Evolutionary conservation across 768 basidiomycete genomes (phyloP).

Genomic region (Psilocybe azurescens): DNA sequence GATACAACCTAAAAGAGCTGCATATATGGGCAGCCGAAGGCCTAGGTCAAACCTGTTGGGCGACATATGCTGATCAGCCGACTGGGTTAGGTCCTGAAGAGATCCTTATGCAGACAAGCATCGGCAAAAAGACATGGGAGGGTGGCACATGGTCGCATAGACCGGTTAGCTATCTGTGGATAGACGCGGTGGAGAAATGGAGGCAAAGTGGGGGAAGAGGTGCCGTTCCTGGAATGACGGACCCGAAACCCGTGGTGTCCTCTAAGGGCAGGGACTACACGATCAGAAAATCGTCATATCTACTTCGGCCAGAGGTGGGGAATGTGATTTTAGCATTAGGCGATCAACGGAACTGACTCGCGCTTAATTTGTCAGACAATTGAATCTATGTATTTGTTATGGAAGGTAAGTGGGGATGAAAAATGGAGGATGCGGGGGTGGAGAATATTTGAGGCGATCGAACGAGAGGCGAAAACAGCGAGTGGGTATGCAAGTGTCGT

Average conservation of each 20-base stretch:
- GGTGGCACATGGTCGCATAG: conserved; percentile 7
- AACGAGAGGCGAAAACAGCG: conserved; percentile 59
- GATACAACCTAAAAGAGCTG: conserved; percentile 61
- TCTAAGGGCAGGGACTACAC: conserved; percentile 56
- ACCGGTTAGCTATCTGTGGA: conserved; percentile 43
- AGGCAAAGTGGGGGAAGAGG: conserved; percentile 48
- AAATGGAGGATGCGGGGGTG: conserved; percentile 78
- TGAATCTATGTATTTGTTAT: conserved; percentile 75
- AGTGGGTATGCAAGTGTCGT: conserved; percentile 67
- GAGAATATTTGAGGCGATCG: conserved; percentile 71
- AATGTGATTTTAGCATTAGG: background rate
- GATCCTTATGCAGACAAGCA: conserved; percentile 41
- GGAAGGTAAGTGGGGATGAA: conserved; percentile 68
- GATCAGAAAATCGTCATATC: conserved; percentile 49
- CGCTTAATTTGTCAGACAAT: conserved; percentile 52
- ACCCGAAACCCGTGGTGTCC: conserved; percentile 45
- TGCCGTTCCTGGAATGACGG: conserved; percentile 57
- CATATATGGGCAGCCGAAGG: conserved; percentile 82
- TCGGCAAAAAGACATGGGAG: conserved; percentile 2
- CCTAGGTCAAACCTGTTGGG: conserved; percentile 72
- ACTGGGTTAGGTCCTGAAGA: conserved; percentile 74
- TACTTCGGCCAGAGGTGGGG: conserved; percentile 74
- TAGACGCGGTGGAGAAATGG: conserved; percentile 55
- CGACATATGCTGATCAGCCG: conserved; percentile 73
- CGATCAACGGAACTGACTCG: conserved; percentile 1